Evolutionary conservation across 768 basidiomycete species (phyloP), one percentile per base, ranked within the genome.

Genomic region (Lanmaoa pseudosensibilis): DNA sequence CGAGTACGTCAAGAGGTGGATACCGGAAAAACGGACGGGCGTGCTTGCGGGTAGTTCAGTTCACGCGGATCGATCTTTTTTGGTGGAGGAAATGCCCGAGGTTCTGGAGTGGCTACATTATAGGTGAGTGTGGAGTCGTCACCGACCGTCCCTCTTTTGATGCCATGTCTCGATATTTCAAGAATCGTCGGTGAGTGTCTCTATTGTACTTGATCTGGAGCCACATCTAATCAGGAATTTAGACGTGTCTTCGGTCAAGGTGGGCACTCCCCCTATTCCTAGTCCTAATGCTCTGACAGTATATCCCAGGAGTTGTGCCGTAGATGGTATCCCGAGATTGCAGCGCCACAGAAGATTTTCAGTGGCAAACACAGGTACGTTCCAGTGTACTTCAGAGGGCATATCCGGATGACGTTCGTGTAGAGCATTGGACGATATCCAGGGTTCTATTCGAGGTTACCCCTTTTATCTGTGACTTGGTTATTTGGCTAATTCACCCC

Each of bases 171-270:
- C 27, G 27, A 27, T 27, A 2, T 38, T 46, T 38, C 12, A 44
- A 90, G 89, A 37, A 85, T 91, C 55, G 83, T 91, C 54, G 90
- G 89, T 87, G 53, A 67, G 88, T 76, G 12, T 2, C 27, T 30
- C 30, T 21, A 15, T 23, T n/a, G 3, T 9, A 27, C 21, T 40
- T 54, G 1, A 8, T 23, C 21, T 16, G 18, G 3, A 9, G 5
- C 3, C 18, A 2, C 16, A 19, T 47, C 47, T 47, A 10, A 52
- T 12, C n/a, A 21, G 30, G 19, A 36, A 19, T 2, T 18, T 30
- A 92, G 91, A 93, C 58, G 92, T 93, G 37, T 92, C 91, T 43
- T 88, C 92, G 0, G 79, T 93, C 59, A 92, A 92, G 77, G 90
- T 84, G 41, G 4, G 56, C 4, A 18, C 19, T 37, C 0, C n/a